Conservation (phyloP, 1,139 yeast species). For the Entelexis sorbosivorans region DNA sequence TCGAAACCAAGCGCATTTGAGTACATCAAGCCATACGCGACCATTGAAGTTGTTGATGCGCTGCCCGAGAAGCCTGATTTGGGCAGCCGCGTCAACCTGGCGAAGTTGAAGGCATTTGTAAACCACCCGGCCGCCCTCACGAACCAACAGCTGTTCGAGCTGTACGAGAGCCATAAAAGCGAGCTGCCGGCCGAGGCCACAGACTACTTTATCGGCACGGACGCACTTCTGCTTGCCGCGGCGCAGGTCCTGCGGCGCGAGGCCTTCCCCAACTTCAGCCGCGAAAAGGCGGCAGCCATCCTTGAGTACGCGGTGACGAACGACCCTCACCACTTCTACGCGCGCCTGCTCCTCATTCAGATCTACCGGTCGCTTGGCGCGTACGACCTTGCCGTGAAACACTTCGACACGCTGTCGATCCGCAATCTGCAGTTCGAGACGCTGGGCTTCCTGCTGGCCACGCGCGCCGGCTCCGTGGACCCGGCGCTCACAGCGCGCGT, state of each 20-base stretch:
- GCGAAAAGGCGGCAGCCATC: slow-evolving; percentile 31
- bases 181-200: slow-evolving; percentile 36
- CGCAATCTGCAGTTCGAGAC: slow-evolving; percentile 76
- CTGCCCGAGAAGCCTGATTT: slow-evolving; percentile 27
- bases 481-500: slow-evolving; percentile 28
- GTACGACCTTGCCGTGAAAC: slow-evolving; percentile 39
- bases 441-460: slow-evolving; percentile 45
- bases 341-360: slow-evolving; percentile 59
- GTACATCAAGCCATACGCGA: slow-evolving; percentile 40
- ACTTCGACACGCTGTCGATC: slow-evolving; percentile 47
- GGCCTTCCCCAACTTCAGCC: slow-evolving; percentile 21
- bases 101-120: slow-evolving; percentile 36
- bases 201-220: slow-evolving; percentile 58
- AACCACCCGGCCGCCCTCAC: slow-evolving; percentile 8
- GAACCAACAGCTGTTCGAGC: slow-evolving; percentile 29
- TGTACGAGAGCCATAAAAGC: slow-evolving; percentile 32
- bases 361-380: slow-evolving; percentile 54
- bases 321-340: slow-evolving; percentile 57
- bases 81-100: slow-evolving; percentile 40
- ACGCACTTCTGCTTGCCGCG: slow-evolving; percentile 46
- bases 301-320: slow-evolving; percentile 40
- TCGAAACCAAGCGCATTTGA: slow-evolving; percentile 50
- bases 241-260: background rate
- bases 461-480: slow-evolving; percentile 35
- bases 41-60: slow-evolving; percentile 14